A percentile compares a stretch with the other conserved stretches of the same genome.
phyloP scores from a whole-genome alignment of 495 filamentous ascomycete species.

The Penicillium antarcticum region DNA sequence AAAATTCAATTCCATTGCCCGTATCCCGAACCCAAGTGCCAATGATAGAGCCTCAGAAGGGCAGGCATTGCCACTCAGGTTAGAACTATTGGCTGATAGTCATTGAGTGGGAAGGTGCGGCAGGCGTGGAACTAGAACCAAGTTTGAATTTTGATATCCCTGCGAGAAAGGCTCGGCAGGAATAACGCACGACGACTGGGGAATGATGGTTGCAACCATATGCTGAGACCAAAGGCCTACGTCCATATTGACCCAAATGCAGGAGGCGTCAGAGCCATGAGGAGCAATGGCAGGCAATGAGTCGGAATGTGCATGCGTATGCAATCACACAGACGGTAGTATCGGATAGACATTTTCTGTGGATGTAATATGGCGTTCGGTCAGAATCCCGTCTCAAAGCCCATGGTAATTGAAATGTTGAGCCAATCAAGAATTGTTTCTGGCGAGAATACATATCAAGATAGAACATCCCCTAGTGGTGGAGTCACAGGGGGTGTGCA shows the following conservation, averaged over 20 bases:
- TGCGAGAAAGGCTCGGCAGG: constrained; percentile 15
- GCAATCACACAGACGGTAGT: constrained; percentile 25
- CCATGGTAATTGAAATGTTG: constrained; percentile 16
- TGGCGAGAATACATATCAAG: constrained; percentile 1
- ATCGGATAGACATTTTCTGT: constrained; percentile 12
- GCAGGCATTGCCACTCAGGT: constrained; percentile 22
- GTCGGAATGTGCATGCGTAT: constrained; percentile 14
- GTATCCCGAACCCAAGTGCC: constrained; percentile 28
- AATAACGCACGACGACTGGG: constrained; percentile 4
- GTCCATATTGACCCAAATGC: constrained; percentile 14
- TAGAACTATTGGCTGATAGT: constrained; percentile 24
- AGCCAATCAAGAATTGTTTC: constrained; percentile 21
- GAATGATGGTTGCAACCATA: constrained; percentile 25
- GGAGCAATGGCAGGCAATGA: constrained; percentile 10
- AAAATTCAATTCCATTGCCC: constrained; percentile 26
- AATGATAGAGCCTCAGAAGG: constrained; percentile 34
- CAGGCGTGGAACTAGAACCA: constrained; percentile 20
- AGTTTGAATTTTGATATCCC: constrained; percentile 19
- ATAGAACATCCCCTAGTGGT: constrained; percentile 12
- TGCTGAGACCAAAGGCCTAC: constrained; percentile 17
- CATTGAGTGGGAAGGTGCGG: constrained; percentile 23
- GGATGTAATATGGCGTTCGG: constrained; percentile 9
- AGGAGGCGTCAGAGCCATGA: constrained; percentile 13
- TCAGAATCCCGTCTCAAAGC: constrained; percentile 14
- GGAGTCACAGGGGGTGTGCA: constrained; percentile 22